These are phyloP conservation scores for Cenchrus americanus DNA, from an alignment of 176 grass and related monocot species.

Conservation along the genomic window DNA sequence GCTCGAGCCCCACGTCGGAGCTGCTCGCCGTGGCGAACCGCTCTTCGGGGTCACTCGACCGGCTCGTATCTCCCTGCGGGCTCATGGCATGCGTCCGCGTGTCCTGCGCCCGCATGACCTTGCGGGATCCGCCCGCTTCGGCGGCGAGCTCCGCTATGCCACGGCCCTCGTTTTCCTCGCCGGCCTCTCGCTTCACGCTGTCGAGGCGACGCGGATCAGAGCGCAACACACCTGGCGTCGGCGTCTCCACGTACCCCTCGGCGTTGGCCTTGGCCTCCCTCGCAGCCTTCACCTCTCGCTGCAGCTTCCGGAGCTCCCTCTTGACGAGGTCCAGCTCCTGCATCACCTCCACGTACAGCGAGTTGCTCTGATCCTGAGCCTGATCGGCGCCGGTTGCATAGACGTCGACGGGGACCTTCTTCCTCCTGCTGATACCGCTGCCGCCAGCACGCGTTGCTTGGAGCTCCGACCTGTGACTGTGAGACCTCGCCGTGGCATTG, in stretches of 20 bases:
- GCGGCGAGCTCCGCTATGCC: slow-evolving; percentile 46
- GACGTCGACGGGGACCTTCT: not conserved
- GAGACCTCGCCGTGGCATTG: slow-evolving; percentile 38
- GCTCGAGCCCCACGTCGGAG: slow-evolving; percentile 48
- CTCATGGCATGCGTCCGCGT: slow-evolving; percentile 31
- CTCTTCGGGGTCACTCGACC: slow-evolving; percentile 38
- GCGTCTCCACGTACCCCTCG: slow-evolving; percentile 33
- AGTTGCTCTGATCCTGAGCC: not conserved
- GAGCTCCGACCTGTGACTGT: not conserved
- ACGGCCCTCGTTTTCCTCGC: slow-evolving; percentile 36
- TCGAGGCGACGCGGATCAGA: slow-evolving; percentile 1
- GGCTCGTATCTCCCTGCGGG: slow-evolving; percentile 28
- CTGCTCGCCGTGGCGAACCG: slow-evolving; percentile 60
- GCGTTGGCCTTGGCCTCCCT: slow-evolving; percentile 38
- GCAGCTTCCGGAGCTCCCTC: slow-evolving; percentile 65
- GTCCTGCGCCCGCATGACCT: not conserved
- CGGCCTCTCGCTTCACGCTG: slow-evolving; percentile 28
- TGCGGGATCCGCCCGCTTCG: not conserved
- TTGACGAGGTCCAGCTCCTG: slow-evolving; percentile 61
- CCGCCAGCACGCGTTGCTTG: slow-evolving; percentile 6
- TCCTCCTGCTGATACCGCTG: slow-evolving; percentile 5
- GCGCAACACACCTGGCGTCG: slow-evolving; percentile 15
- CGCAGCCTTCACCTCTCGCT: slow-evolving; percentile 54
- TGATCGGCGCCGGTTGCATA: slow-evolving; percentile 8
- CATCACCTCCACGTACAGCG: slow-evolving; percentile 51